These are phyloP conservation scores for Herpetospermum pedunculosum DNA, from an alignment of 306 rosid species.

Conservation along the genomic window DNA sequence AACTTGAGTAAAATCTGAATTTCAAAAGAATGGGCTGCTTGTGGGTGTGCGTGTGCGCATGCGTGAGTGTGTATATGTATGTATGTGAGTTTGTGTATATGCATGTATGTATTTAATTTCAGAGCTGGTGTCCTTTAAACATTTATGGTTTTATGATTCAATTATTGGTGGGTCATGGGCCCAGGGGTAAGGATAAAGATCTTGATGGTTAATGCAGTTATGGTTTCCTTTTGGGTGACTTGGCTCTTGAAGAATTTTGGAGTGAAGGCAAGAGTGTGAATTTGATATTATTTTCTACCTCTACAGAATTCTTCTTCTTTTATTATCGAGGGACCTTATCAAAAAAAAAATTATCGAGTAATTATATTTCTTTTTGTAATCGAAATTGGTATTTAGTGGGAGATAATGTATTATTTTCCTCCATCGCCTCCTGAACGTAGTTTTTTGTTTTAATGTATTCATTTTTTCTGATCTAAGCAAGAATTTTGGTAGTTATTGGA, in stretches of 20 bases:
- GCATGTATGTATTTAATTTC: neutral
- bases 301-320: neutral
- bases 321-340: neutral
- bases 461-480: neutral
- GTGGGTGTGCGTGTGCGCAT: neutral
- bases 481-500: neutral
- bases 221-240: too few species aligned
- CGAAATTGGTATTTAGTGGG: neutral
- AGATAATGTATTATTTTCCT: neutral
- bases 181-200: neutral
- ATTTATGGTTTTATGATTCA: neutral
- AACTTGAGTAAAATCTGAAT: neutral
- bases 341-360: neutral
- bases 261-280: neutral
- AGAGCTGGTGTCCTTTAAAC: neutral
- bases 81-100: too few species aligned
- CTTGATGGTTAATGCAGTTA: neutral
- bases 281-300: neutral
- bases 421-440: neutral
- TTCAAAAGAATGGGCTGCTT: neutral
- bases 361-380: neutral
- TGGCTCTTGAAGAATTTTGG: neutral
- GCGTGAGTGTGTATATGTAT: neutral
- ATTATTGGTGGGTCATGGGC: neutral
- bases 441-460: neutral